Evolutionary conservation across 495 filamentous ascomycete genomes (phyloP), one percentile per base, ranked within the genome.

Genomic region (Hamigera avellanea): DNA sequence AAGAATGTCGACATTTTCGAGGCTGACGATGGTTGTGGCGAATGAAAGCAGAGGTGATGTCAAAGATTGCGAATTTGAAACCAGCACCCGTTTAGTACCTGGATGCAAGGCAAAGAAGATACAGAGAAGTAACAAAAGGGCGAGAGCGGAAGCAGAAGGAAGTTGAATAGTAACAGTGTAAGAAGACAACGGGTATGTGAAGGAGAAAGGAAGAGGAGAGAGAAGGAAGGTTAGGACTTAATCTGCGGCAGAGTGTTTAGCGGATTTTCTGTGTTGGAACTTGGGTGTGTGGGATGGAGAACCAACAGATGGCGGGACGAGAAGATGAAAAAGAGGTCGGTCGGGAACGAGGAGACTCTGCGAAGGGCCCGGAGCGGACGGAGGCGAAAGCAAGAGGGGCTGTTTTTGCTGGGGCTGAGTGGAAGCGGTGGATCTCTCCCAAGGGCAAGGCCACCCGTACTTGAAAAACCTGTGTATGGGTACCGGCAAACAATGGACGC

Each of bases 1-100:
- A 76, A 83, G 61, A 80, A 86, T 52, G 75, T 72, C 56, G 86
- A 85, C 82, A 89, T 87, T 59, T 58, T 80, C 27, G 14, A 33
- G 9, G 17, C n/a, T n/a, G n/a, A 6, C 14, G 7, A 12, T 33
- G 9, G 32, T 4, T 23, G 21, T 23, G 21, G 21, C 21, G 21
- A 23, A 23, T 23, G 21, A 9, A 28, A 29, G 28, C 8, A 33
- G 25, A 41, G 36, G 33, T 47, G 43, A 45, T 48, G 43, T 59
- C 50, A 23, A 23, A 4, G 21, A 9, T 23, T 23, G 21, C 5
- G 9, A 39, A 42, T 4, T 4, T 4, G n/a, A 30, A 30, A 30
- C 28, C 10, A 30, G 28, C 28, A 15, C 5, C 14, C 28, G 5
- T 23, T 23, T 9, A 9, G 21, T 23, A 5, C 9, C 21, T 23